Evolutionary conservation across 148 eudicot genomes (phyloP).

Genomic region (Nepenthes gracilis): DNA sequence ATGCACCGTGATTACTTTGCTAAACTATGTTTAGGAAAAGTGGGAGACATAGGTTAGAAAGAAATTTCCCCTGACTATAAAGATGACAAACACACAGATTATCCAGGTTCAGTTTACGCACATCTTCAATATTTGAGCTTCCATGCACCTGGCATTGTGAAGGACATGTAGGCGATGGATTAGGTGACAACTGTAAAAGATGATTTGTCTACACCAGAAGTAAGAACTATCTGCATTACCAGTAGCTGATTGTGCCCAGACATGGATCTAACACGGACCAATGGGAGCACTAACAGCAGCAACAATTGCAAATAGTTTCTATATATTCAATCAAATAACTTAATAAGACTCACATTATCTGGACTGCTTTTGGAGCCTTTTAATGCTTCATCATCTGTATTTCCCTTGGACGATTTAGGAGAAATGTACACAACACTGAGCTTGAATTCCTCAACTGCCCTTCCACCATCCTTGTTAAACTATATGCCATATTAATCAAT

Average conservation of each 20-base stretch:
- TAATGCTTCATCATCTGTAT: conserved; percentile 26
- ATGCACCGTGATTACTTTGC: too few species aligned
- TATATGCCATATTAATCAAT: neutral
- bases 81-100: neutral
- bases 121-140: neutral
- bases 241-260: neutral
- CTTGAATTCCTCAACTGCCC: conserved; percentile 16
- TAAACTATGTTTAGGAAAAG: too few species aligned
- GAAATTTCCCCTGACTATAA: neutral
- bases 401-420: conserved; percentile 14
- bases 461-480: conserved; percentile 18
- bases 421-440: conserved; percentile 13
- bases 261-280: too few species aligned
- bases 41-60: too few species aligned
- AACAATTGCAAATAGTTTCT: neutral
- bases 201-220: neutral
- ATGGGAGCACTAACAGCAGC: neutral
- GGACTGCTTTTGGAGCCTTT: conserved; percentile 24
- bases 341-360: conserved; percentile 39
- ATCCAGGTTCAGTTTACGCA: neutral
- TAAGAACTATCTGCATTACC: neutral
- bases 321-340: neutral
- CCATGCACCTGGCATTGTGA: neutral
- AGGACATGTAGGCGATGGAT: neutral
- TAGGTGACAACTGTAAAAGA: neutral